Base-by-base conservation (phyloP, 805 yeast species). In the Yarrowia osloensis region DNA sequence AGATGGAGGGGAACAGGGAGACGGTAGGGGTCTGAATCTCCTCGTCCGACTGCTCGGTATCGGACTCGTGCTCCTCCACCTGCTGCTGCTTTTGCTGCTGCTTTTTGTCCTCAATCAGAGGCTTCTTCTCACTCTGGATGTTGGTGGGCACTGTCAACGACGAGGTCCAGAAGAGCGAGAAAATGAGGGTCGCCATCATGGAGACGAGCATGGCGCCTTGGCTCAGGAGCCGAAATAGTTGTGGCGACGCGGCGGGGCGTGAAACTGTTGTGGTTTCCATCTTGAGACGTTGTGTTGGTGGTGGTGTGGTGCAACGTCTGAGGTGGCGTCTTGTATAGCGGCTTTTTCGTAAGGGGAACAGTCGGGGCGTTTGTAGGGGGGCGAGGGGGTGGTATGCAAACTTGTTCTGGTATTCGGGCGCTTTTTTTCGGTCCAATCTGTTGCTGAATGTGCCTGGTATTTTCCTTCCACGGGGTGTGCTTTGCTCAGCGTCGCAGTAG, bases 1-100 rank as follows among this genome's bases (percentile, higher is more conserved):
- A 57, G 49, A 57, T 57, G 33, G 63, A 40, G 63, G 63, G 63
- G 39, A 57, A 57, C 21, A 57, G 63, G 7, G 63, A 57, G 8
- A 57, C 37, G 39, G 63, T 57, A 13, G 63, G 63, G 8, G 63
- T 57, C 26, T 26, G 26, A 26, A 55, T 55, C 21, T 55, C 62
- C 35, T 55, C 62, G 26, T 55, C 62, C 3, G 35, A 26, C 47
- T 55, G 63, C 49, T 57, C 63, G 9, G 46, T 39, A 9, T 57
- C 63, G 0, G 63, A 57, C 47, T 57, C 62, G 17, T 9, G 13
- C 7, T 42, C 47, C 19, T 35, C 39, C 8, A 11, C 19, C 39
- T 15, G 39, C 39, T 35, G n/a, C 39, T 13, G 39, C 39, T 33
- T 17, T n/a, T 33, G 17, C 39, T n/a, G 22, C 17, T 49, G 37